Evolutionary conservation across 2,329 filamentous ascomycete species (phyloP), one percentile per base, ranked within the genome.

Genomic region (Dissoconium aciculare): DNA sequence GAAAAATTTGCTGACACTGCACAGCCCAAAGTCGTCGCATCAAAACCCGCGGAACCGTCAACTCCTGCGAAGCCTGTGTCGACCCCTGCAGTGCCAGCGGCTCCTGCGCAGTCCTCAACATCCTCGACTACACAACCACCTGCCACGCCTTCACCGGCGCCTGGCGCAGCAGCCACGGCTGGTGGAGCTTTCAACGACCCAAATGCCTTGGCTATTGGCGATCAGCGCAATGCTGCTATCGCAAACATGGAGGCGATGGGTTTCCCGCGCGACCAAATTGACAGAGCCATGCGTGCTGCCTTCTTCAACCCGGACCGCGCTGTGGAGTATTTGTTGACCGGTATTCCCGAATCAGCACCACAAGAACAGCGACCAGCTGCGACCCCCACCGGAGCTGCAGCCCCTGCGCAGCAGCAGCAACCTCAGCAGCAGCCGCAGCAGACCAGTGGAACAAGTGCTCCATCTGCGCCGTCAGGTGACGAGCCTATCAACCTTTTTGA

Each of bases 241-340:
- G 69, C 78, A 28, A 83, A 85, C 53, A 93, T 98, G 84, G 85
- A 93, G 60, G 78, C 78, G 43, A 98, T 98, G 89, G 89, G 89
- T 5, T 98, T 98, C 46, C 73, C 81, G 50, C 71, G 85, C 50
- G 64, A 73, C 31, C 79, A 92, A 52, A 93, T 94, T 44, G 84
- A 94, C 46, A 73, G 78, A 28, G 89, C 89, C 30, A 89, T 98
- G 78, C 80, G 87, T 50, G 89, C 89, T 40, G 89, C 89, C 10
- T 98, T 82, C 59, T 91, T 79, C 67, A 98, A 98, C 62, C 84
- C 87, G 10, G 87, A 95, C 56, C 83, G 89, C 47, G 89, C 89
- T 32, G 87, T 98, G 34, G 89, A 98, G 57, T 98, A 98, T 51
- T 71, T 98, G 9, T 56, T 98, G 51, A 93, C 62, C 45, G 89